Conservation (phyloP, 768 basidiomycete genomes). For the Lentinula lateritia region DNA sequence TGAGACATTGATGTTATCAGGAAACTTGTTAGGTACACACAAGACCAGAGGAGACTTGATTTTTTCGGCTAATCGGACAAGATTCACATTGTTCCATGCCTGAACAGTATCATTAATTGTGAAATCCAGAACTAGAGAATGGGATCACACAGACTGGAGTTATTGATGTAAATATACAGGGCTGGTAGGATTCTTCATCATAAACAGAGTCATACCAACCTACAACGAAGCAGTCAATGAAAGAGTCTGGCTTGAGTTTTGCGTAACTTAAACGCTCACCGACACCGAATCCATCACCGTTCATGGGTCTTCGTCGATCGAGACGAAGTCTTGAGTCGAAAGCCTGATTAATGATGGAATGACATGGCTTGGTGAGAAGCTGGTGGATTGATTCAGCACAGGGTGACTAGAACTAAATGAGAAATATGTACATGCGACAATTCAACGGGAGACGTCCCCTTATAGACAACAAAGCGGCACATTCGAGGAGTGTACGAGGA, state of each 20-base stretch:
- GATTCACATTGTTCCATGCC: slow-evolving; percentile 87
- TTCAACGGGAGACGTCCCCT: slow-evolving; percentile 89
- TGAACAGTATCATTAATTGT: slow-evolving; percentile 20
- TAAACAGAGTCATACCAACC: slow-evolving; percentile 93
- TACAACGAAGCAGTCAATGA: slow-evolving; percentile 17
- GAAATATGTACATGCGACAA: slow-evolving; percentile 64
- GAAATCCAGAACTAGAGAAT: background rate
- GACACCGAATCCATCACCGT: slow-evolving; percentile 95
- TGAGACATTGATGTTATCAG: background rate
- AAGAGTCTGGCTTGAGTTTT: background rate
- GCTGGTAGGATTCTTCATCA: slow-evolving; percentile 78
- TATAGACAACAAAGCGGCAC: slow-evolving; percentile 94
- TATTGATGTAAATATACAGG: slow-evolving; percentile 94
- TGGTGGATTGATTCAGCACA: slow-evolving; percentile 20
- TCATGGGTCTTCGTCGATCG: slow-evolving; percentile 80
- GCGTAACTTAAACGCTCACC: slow-evolving; percentile 38
- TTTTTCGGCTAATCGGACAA: slow-evolving; percentile 92
- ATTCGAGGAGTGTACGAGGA: slow-evolving; percentile 26
- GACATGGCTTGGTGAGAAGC: slow-evolving; percentile 90
- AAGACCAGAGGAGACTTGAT: slow-evolving; percentile 95
- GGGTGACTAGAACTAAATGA: slow-evolving; percentile 2
- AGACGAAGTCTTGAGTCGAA: slow-evolving; percentile 89
- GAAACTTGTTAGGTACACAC: slow-evolving; percentile 35
- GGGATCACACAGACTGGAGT: slow-evolving; percentile 61
- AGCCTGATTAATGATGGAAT: slow-evolving; percentile 96